Percentiles rank a stretch among this genome's conserved stretches.
Evolutionary conservation across 805 yeast species (phyloP).

Genomic region (Candida parachauliodes): DNA sequence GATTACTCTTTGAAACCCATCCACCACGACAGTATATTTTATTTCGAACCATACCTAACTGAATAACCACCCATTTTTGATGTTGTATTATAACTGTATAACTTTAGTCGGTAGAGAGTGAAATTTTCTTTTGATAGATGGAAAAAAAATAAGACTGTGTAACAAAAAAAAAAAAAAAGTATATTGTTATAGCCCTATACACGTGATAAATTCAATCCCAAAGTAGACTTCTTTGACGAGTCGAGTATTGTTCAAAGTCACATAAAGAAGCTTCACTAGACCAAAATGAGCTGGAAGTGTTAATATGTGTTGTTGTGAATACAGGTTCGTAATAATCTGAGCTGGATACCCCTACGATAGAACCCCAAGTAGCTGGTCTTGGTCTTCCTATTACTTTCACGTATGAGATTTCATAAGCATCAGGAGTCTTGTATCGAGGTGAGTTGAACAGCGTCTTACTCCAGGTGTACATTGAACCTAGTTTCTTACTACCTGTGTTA

Average conservation of each 20-base stretch:
- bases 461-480: slow-evolving; percentile 13
- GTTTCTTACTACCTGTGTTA: neutral
- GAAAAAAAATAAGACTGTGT: too few relatives aligned
- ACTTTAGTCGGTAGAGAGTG: slow-evolving; percentile 3
- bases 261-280: slow-evolving; percentile 20
- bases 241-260: slow-evolving; percentile 29
- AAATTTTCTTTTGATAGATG: slow-evolving; percentile 3
- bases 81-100: neutral
- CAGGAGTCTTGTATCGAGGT: slow-evolving; percentile 17
- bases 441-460: slow-evolving; percentile 18
- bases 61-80: slow-evolving; percentile 2
- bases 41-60: slow-evolving; percentile 2
- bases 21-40: slow-evolving; percentile 7
- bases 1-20: slow-evolving; percentile 6
- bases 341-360: neutral
- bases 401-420: slow-evolving; percentile 7
- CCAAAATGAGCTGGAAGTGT: slow-evolving; percentile 19
- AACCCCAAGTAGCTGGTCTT: slow-evolving; percentile 1
- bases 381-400: neutral
- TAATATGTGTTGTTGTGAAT: neutral
- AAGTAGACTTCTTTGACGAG: slow-evolving; percentile 12
- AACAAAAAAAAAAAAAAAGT: neutral
- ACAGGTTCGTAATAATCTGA: neutral
- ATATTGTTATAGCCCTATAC: neutral
- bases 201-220: slow-evolving; percentile 19